Percentiles rank a stretch among this genome's conserved stretches.
Conservation (phyloP, 306 rosid genomes). For the Delonix regia region DNA sequence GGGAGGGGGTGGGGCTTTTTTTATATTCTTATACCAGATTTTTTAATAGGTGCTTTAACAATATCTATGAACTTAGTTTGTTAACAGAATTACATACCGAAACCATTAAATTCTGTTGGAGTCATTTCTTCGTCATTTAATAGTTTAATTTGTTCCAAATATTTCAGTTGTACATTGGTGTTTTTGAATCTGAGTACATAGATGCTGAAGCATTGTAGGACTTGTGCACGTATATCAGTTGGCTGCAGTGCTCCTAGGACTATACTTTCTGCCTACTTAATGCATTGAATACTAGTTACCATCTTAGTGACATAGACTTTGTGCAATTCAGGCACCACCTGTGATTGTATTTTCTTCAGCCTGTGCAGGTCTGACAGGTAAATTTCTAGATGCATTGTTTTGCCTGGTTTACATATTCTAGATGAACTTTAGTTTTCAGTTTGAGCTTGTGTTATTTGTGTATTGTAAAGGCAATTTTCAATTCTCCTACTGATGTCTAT, state of each 20-base stretch:
- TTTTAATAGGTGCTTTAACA: neutral
- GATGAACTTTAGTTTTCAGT: neutral
- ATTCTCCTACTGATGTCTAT: neutral
- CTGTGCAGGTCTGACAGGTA: conserved; percentile 91
- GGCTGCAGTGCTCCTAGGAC: conserved; percentile 1
- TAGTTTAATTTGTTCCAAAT: conserved; percentile 1
- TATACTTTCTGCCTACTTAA: conserved; percentile 9
- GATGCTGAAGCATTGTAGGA: conserved; percentile 4
- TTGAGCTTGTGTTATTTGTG: neutral
- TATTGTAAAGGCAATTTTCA: neutral
- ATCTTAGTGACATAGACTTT: conserved; percentile 31
- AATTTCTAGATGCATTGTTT: conserved; percentile 21
- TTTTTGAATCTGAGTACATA: conserved; percentile 18
- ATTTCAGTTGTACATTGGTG: conserved; percentile 21
- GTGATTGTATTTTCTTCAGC: conserved; percentile 90
- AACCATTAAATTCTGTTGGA: neutral
- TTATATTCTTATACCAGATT: neutral
- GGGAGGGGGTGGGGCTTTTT: neutral
- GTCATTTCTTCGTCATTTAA: neutral
- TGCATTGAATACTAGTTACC: conserved; percentile 12
- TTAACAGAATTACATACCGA: neutral
- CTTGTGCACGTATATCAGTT: conserved; percentile 9
- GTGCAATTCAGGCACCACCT: conserved; percentile 83
- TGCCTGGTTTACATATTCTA: conserved; percentile 4
- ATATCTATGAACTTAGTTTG: neutral